Evolutionary conservation across 1,284 basidiomycete species (phyloP).

Genomic region (Leccinum subfulvum): DNA sequence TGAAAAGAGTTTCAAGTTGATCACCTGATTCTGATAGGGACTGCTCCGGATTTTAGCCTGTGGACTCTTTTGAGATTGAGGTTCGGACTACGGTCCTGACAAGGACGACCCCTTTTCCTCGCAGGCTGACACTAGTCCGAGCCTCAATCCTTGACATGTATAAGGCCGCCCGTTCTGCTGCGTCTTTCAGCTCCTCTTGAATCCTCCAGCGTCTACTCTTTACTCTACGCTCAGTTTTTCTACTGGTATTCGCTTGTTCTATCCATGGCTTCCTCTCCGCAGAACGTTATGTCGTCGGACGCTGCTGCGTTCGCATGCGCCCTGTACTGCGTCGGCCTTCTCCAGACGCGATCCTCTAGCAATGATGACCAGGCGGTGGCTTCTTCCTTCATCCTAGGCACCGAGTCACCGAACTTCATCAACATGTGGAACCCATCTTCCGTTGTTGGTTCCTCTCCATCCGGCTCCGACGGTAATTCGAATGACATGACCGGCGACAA

Average conservation of each 20-base stretch:
- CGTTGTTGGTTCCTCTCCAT: background rate
- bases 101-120: background rate
- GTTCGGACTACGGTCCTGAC: background rate
- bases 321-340: conserved; percentile 1
- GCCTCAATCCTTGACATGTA: conserved; percentile 8
- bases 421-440: background rate
- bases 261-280: conserved; percentile 12
- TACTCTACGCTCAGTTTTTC: background rate
- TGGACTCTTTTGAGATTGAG: background rate
- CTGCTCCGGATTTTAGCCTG: background rate
- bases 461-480: background rate
- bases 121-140: conserved; percentile 6
- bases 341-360: background rate
- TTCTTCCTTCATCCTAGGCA: background rate
- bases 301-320: conserved; percentile 5
- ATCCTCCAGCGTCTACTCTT: conserved; percentile 1
- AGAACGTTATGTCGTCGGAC: background rate
- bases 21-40: background rate
- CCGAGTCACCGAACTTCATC: background rate
- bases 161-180: conserved; percentile 6
- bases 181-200: background rate
- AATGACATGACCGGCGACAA: background rate
- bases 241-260: conserved; percentile 1
- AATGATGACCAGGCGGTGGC: background rate
- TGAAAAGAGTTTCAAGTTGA: background rate